A percentile compares a stretch with the other conserved stretches of the same genome.
These are phyloP conservation scores for Leishmania gerbilli DNA, from an alignment of 208 protist species.

Conservation along the genomic window DNA sequence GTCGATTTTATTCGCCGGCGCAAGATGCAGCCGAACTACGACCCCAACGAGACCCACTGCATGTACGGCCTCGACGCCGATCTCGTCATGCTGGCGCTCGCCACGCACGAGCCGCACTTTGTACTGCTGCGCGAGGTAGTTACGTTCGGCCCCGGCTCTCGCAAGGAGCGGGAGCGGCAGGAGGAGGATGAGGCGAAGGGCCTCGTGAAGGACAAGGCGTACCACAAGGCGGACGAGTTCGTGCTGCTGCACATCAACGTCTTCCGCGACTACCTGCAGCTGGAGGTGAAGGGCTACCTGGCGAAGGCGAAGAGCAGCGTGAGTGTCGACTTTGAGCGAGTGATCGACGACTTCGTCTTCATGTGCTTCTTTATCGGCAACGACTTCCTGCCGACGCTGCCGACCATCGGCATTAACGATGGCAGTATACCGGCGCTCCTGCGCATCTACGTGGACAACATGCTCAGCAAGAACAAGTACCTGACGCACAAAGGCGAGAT, in stretches of 20 bases:
- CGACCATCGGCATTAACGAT: constrained; percentile 95
- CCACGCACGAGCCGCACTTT: constrained; percentile 97
- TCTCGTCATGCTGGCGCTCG: constrained; percentile 97
- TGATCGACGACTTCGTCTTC: constrained; percentile 98
- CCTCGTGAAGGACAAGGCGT: constrained; percentile 79
- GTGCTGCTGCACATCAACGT: constrained; percentile 93
- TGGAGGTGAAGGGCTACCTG: constrained; percentile 78
- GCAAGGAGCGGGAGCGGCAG: constrained; percentile 73
- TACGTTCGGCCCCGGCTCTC: constrained; percentile 68
- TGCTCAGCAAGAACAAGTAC: constrained; percentile 73
- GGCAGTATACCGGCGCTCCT: constrained; percentile 90
- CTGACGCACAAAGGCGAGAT: constrained; percentile 79
- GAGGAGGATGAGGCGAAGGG: constrained; percentile 84
- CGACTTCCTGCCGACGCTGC: constrained; percentile 98
- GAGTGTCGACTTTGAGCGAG: constrained; percentile 88
- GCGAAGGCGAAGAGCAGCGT: constrained; percentile 7
- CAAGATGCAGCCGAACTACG: constrained; percentile 92
- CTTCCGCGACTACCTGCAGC: constrained; percentile 95
- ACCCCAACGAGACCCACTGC: constrained; percentile 96
- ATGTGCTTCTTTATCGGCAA: constrained; percentile 99
- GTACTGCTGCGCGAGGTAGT: constrained; percentile 96
- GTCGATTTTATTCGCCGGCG: constrained; percentile 98
- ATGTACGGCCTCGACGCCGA: constrained; percentile 99
- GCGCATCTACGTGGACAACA: constrained; percentile 74
- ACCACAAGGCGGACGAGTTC: constrained; percentile 84